These are phyloP conservation scores for Leucosporidium creatinivorum DNA, from an alignment of 768 basidiomycete genomes.

Conservation along the genomic window DNA sequence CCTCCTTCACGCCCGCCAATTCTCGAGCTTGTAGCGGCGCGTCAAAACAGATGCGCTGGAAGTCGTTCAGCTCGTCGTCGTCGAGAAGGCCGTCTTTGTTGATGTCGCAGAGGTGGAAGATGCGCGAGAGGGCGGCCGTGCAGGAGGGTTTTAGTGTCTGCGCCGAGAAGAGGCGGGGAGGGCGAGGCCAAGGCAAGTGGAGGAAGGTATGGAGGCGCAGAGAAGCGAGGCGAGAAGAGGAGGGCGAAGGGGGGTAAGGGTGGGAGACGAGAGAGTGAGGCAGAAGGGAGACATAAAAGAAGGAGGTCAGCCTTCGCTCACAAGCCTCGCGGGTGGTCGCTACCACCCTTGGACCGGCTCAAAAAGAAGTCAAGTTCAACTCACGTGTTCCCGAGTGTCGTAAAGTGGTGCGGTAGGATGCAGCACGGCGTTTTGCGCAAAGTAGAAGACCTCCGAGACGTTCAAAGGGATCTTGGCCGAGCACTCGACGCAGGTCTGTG, in stretches of 20 bases:
- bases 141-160: slow-evolving; percentile 85
- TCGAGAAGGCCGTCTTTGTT: slow-evolving; percentile 92
- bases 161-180: slow-evolving; percentile 12
- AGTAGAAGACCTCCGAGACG: slow-evolving; percentile 95
- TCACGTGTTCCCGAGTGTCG: slow-evolving; percentile 87
- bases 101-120: slow-evolving; percentile 92
- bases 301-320: not conserved
- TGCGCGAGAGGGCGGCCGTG: slow-evolving; percentile 73
- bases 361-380: not conserved
- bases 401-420: slow-evolving; percentile 96
- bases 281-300: not conserved
- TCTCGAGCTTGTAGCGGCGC: slow-evolving; percentile 85
- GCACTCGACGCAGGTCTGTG: slow-evolving; percentile 83
- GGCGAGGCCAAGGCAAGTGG: too few relatives aligned
- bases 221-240: not conserved
- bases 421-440: slow-evolving; percentile 93
- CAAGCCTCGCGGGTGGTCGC: too few relatives aligned
- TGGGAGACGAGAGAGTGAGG: not conserved
- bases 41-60: slow-evolving; percentile 94
- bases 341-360: too few relatives aligned
- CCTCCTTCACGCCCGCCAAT: slow-evolving; percentile 89
- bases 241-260: too few relatives aligned
- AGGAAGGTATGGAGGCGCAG: not conserved
- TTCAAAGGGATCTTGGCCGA: slow-evolving; percentile 33
- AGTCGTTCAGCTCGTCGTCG: slow-evolving; percentile 85